Evolutionary conservation across 1,284 basidiomycete genomes (phyloP).

Genomic region (Megacollybia platyphylla): DNA sequence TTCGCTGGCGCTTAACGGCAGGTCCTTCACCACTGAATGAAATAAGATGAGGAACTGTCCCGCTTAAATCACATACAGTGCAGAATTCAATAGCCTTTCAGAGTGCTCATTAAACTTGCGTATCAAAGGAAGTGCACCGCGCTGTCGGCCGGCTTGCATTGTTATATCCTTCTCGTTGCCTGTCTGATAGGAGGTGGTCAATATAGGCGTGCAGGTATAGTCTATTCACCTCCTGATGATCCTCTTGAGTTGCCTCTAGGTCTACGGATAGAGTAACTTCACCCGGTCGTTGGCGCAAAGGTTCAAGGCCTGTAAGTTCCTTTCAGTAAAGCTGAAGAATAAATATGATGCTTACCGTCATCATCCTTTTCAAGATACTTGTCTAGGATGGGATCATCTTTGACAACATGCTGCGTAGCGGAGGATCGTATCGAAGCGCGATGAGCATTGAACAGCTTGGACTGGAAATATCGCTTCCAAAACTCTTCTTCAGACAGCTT

Average conservation of each 20-base stretch:
- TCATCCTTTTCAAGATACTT: slow-evolving; percentile 91
- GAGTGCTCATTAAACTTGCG: slow-evolving; percentile 98
- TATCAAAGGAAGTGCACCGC: slow-evolving; percentile 83
- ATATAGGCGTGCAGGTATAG: not conserved
- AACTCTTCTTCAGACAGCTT: slow-evolving; percentile 86
- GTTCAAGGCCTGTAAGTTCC: slow-evolving; percentile 57
- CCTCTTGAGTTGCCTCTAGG: slow-evolving; percentile 81
- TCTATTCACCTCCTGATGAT: slow-evolving; percentile 69
- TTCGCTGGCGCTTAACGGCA: slow-evolving; percentile 44
- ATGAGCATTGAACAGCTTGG: slow-evolving; percentile 89
- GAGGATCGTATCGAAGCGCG: slow-evolving; percentile 85
- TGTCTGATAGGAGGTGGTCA: slow-evolving; percentile 32
- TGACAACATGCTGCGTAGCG: slow-evolving; percentile 73
- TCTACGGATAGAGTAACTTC: slow-evolving; percentile 74
- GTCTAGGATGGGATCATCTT: slow-evolving; percentile 92
- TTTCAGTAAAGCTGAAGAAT: slow-evolving; percentile 1
- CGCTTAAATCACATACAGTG: slow-evolving; percentile 29
- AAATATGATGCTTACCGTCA: slow-evolving; percentile 48
- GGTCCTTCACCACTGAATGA: slow-evolving; percentile 42
- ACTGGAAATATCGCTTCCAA: slow-evolving; percentile 95
- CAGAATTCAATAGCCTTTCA: slow-evolving; percentile 72
- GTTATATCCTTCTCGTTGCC: slow-evolving; percentile 85
- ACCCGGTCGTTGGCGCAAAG: slow-evolving; percentile 55
- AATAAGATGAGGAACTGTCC: slow-evolving; percentile 1
- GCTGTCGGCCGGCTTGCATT: slow-evolving; percentile 90